These are phyloP conservation scores for Aureobasidium uvarum DNA, from an alignment of 2,329 filamentous ascomycete genomes.

Conservation along the genomic window DNA sequence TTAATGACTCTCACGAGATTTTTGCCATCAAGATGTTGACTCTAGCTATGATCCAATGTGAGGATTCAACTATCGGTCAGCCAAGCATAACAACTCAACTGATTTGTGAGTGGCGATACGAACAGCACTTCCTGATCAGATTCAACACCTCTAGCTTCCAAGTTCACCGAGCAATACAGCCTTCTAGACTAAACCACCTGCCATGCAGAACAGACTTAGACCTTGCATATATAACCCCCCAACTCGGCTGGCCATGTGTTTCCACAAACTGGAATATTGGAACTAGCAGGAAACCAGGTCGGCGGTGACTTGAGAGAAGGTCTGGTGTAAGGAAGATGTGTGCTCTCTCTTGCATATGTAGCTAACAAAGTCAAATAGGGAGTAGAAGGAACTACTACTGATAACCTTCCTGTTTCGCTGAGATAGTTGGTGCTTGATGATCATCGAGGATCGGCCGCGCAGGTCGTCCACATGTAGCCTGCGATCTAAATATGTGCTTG, in stretches of 20 bases:
- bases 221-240: background rate
- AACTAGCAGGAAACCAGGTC: constrained; percentile 9
- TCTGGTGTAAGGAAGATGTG: background rate
- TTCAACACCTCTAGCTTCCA: background rate
- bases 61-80: background rate
- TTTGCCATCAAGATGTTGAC: background rate
- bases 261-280: background rate
- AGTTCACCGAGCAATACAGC: background rate
- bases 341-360: background rate
- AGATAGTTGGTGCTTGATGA: background rate
- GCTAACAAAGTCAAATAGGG: constrained; percentile 1
- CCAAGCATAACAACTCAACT: no score
- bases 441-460: background rate
- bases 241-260: background rate
- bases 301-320: background rate
- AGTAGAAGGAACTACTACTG: background rate
- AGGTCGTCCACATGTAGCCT: background rate
- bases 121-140: background rate
- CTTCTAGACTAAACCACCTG: background rate
- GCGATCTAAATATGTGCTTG: background rate
- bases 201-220: background rate
- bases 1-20: background rate
- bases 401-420: background rate
- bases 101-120: background rate
- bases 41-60: background rate